Percentiles rank a stretch among this genome's conserved stretches.
Evolutionary conservation across 208 protist genomes (phyloP).

Genomic region (Borovskyia barvae): DNA sequence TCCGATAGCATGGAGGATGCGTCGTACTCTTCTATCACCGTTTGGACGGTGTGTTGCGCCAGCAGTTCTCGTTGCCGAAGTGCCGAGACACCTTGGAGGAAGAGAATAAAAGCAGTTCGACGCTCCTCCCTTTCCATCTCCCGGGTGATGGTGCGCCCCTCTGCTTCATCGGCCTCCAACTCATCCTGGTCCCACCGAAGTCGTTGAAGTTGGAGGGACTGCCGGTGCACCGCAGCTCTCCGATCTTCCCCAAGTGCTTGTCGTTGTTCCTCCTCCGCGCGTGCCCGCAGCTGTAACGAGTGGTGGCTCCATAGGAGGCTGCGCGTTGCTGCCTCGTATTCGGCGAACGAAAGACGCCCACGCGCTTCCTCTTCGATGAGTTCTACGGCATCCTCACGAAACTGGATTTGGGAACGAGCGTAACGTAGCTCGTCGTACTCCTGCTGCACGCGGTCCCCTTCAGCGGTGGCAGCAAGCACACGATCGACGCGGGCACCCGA

Average conservation of each 20-base stretch:
- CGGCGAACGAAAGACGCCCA: conserved; percentile 6
- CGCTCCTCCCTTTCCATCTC: conserved; percentile 48
- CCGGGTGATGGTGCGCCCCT: conserved; percentile 31
- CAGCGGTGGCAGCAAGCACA: conserved; percentile 26
- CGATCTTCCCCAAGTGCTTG: not conserved
- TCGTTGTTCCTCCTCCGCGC: conserved; percentile 12
- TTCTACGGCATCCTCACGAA: conserved; percentile 9
- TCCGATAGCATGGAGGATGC: conserved; percentile 1
- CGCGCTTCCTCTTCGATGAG: conserved; percentile 24
- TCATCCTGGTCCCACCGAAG: conserved; percentile 31
- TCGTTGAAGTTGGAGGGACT: conserved; percentile 10
- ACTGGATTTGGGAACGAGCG: conserved; percentile 1
- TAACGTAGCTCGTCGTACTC: conserved; percentile 23
- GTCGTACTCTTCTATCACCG: not conserved
- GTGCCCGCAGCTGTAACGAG: conserved; percentile 3
- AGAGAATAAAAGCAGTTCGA: conserved; percentile 15
- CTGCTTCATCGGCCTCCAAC: conserved; percentile 36
- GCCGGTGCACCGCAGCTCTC: conserved; percentile 1
- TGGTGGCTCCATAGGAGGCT: conserved; percentile 6
- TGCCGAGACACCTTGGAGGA: conserved; percentile 9
- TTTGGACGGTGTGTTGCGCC: not conserved
- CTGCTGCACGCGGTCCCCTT: conserved; percentile 33
- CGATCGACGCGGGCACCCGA: conserved; percentile 22
- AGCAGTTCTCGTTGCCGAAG: conserved; percentile 9
- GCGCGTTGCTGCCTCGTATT: conserved; percentile 20